Conservation (phyloP, 2,329 filamentous ascomycete genomes). For the Alternaria sp. region DNA sequence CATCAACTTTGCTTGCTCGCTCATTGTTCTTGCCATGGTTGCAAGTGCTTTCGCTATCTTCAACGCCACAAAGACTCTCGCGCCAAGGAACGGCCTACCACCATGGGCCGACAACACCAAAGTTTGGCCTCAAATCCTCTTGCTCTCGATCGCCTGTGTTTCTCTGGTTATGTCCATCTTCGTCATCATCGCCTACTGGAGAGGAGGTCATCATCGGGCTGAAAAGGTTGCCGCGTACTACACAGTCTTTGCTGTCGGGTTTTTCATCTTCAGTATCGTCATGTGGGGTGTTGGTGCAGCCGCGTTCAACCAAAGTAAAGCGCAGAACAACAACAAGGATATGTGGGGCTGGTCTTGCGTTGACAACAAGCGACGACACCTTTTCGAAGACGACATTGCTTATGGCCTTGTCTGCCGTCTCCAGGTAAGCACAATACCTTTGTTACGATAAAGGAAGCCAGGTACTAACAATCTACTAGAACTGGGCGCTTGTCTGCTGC, state of each 20-base stretch:
- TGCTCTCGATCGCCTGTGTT: constrained; percentile 80
- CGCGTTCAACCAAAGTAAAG: constrained; percentile 80
- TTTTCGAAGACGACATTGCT: constrained; percentile 83
- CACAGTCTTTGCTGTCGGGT: constrained; percentile 89
- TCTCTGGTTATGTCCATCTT: constrained; percentile 81
- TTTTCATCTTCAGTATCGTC: constrained; percentile 91
- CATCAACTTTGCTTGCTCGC: constrained; percentile 95
- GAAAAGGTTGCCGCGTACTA: constrained; percentile 97
- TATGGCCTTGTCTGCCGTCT: constrained; percentile 93
- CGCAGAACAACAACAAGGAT: constrained; percentile 80
- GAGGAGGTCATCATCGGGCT: constrained; percentile 85
- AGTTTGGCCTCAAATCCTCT: constrained; percentile 87
- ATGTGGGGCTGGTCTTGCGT: constrained; percentile 99
- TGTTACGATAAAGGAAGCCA: background rate
- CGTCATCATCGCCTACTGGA: constrained; percentile 87
- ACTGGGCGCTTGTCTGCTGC: constrained; percentile 95
- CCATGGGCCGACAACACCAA: constrained; percentile 84
- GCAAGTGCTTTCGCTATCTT: constrained; percentile 91
- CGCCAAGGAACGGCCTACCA: constrained; percentile 80
- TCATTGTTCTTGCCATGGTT: constrained; percentile 93
- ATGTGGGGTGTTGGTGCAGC: constrained; percentile 92
- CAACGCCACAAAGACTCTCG: constrained; percentile 80
- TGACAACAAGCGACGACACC: constrained; percentile 79
- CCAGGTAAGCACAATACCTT: constrained; percentile 63
- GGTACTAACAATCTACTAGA: constrained; percentile 61